These are phyloP conservation scores for Wickerhamiella siamensis DNA, from an alignment of 805 yeast genomes.

Conservation along the genomic window DNA sequence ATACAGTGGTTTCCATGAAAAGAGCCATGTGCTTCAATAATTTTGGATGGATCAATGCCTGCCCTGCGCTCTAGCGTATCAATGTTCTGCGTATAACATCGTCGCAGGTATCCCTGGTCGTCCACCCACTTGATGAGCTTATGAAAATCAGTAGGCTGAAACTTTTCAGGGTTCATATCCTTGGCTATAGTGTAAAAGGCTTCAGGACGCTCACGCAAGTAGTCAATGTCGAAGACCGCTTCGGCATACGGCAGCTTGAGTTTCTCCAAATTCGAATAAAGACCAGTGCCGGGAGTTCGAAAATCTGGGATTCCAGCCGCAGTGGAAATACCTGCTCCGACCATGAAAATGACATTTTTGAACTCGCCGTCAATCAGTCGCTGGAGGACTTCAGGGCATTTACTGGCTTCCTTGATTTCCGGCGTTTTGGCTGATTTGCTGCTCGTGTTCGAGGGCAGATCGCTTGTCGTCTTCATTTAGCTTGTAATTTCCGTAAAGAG, in stretches of 20 bases:
- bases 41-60: conserved; percentile 46
- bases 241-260: conserved; percentile 81
- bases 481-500: conserved; percentile 15
- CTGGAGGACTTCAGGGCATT: conserved; percentile 1
- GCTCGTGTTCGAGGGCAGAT: conserved; percentile 6
- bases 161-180: conserved; percentile 81
- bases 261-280: conserved; percentile 59
- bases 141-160: conserved; percentile 72
- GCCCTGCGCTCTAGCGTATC: conserved; percentile 84
- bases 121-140: conserved; percentile 52
- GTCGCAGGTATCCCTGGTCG: conserved; percentile 42
- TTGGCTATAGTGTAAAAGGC: conserved; percentile 76
- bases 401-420: background rate
- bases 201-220: conserved; percentile 56
- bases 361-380: conserved; percentile 11
- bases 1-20: conserved; percentile 78
- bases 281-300: conserved; percentile 68
- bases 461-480: conserved; percentile 12
- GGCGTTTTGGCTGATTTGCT: conserved; percentile 5
- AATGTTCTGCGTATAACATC: conserved; percentile 85
- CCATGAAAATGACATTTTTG: conserved; percentile 24
- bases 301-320: conserved; percentile 93
- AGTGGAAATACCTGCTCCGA: conserved; percentile 93
- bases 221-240: conserved; percentile 87
- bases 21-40: conserved; percentile 92